Evolutionary conservation across 352 stramenopile genomes (phyloP).

Genomic region (Aphanomyces astaci): DNA sequence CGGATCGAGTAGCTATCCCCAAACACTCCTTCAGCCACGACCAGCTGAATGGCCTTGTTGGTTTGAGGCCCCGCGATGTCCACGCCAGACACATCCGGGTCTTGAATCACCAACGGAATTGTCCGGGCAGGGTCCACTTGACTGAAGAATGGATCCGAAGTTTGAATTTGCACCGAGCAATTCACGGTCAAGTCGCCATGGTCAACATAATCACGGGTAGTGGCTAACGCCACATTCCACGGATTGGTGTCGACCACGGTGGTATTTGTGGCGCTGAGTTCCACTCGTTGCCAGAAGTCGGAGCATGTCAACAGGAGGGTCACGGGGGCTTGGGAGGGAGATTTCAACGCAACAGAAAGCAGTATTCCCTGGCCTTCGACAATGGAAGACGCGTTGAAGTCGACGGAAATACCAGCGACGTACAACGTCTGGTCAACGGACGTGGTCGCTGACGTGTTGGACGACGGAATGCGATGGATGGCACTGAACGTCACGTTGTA

Average conservation of each 20-base stretch:
- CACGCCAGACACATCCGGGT: background rate
- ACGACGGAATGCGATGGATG: background rate
- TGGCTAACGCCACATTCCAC: background rate
- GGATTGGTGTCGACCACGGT: background rate
- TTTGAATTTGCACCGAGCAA: background rate
- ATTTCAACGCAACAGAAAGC: background rate
- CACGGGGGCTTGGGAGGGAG: background rate
- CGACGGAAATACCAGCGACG: background rate
- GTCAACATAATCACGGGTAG: background rate
- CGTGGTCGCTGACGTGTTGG: slow-evolving; percentile 1
- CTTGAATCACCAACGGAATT: background rate
- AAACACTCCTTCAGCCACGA: slow-evolving; percentile 7
- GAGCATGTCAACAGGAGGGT: background rate
- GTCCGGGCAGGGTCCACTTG: background rate
- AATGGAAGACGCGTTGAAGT: background rate
- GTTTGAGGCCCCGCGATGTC: background rate
- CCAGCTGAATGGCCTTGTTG: background rate
- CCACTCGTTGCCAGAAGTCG: background rate
- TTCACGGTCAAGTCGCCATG: background rate
- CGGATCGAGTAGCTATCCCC: background rate
- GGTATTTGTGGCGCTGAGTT: background rate
- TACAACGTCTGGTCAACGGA: background rate
- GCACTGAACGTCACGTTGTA: background rate
- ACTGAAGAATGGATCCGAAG: background rate
- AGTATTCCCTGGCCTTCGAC: background rate